Conservation (phyloP, 345 rosid genomes). For the Erysimum cheiranthoides region DNA sequence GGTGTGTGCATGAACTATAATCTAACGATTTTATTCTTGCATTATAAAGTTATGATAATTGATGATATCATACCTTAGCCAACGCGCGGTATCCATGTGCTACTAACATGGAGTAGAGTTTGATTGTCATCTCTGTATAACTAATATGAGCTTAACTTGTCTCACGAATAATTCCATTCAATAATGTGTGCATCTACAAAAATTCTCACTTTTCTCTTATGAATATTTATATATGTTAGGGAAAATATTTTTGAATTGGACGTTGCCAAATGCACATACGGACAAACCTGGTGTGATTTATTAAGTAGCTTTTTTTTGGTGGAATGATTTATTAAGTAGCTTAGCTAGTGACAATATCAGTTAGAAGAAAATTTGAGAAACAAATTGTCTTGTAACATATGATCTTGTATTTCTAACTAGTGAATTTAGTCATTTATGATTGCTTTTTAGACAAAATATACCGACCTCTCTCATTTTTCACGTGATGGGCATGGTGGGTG, state of each 20-base stretch:
- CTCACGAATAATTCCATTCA: slow-evolving; percentile 28
- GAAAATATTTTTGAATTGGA: neutral
- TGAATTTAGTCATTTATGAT: neutral
- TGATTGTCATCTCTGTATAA: slow-evolving; percentile 38
- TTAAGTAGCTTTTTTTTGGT: no score
- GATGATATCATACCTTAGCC: slow-evolving; percentile 28
- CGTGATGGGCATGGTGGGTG: neutral
- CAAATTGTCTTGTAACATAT: neutral
- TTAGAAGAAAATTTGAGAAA: neutral
- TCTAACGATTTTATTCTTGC: slow-evolving; percentile 28
- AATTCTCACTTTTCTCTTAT: slow-evolving; percentile 15
- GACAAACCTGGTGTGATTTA: neutral
- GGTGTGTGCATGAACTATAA: slow-evolving; percentile 11
- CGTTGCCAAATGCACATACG: slow-evolving; percentile 12
- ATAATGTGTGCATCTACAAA: slow-evolving; percentile 31
- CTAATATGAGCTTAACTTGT: slow-evolving; percentile 38
- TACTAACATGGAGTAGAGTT: slow-evolving; percentile 37
- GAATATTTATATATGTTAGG: neutral
- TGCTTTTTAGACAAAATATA: neutral
- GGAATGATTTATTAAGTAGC: no score
- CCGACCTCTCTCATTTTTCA: neutral
- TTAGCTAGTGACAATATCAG: neutral
- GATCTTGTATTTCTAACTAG: neutral
- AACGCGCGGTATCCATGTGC: slow-evolving; percentile 43
- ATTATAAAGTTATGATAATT: slow-evolving; percentile 9